A percentile compares a stretch with the other conserved stretches of the same genome.
These are phyloP conservation scores for Stephania yunnanensis DNA, from an alignment of 164 flowering plant species.

Conservation along the genomic window DNA sequence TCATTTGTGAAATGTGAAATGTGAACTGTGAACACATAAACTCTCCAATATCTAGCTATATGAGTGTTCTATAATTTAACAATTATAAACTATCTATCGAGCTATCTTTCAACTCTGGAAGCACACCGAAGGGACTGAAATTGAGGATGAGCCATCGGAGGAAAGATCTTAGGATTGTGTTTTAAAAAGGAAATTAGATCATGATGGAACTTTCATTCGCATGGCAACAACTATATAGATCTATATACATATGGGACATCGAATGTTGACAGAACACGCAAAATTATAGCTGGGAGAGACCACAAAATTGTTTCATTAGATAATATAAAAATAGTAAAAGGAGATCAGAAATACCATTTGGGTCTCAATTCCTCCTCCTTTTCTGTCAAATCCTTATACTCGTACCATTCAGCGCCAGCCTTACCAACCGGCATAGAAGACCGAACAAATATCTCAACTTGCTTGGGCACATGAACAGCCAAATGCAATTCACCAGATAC, in stretches of 20 bases:
- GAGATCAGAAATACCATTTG: conserved; percentile 63
- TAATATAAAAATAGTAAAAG: background rate
- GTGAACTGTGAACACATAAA: too few species aligned
- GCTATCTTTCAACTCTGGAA: too few species aligned
- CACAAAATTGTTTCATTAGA: background rate
- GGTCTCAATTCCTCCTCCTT: conserved; percentile 84
- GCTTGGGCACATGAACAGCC: conserved; percentile 66
- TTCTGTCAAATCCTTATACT: conserved; percentile 76
- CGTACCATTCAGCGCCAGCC: conserved; percentile 72
- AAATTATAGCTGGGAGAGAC: background rate
- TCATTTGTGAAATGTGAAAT: too few species aligned
- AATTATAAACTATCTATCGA: too few species aligned
- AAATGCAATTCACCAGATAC: conserved; percentile 40
- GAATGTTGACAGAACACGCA: background rate
- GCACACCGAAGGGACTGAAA: too few species aligned
- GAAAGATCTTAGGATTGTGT: background rate
- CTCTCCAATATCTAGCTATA: too few species aligned
- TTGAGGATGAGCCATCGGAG: background rate
- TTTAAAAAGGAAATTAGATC: background rate
- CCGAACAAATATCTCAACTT: conserved; percentile 80
- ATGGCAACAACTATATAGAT: background rate
- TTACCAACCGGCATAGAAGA: conserved; percentile 78
- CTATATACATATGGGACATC: background rate
- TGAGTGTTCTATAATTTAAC: too few species aligned
- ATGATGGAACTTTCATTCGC: background rate